Percentiles rank a stretch among this genome's conserved stretches.
phyloP scores from a whole-genome alignment of 148 eudicot genomes.

The Chenopodium suecicum region DNA sequence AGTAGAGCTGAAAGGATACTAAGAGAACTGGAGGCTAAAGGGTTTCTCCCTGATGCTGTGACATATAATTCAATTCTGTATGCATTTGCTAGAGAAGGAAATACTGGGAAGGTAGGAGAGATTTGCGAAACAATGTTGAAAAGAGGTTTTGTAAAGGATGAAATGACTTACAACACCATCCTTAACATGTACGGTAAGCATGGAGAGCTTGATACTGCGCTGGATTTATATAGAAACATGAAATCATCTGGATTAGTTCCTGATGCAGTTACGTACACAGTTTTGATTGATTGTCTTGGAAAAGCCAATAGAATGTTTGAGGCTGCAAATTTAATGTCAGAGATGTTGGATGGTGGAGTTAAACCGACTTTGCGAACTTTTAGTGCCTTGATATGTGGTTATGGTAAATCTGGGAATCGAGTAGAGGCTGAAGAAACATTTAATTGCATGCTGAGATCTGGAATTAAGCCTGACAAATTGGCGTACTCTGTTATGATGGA shows the following conservation, averaged over 20 bases:
- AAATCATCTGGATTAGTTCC: constrained; percentile 66
- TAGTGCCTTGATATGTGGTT: constrained; percentile 96
- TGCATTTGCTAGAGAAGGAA: constrained; percentile 93
- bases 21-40: constrained; percentile 62
- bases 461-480: constrained; percentile 77
- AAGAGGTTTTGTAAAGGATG: constrained; percentile 82
- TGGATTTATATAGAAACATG: constrained; percentile 74
- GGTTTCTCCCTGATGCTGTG: constrained; percentile 90
- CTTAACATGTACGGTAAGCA: constrained; percentile 89
- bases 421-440: constrained; percentile 76
- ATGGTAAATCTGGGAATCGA: constrained; percentile 76
- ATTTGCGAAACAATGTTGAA: constrained; percentile 74
- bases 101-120: constrained; percentile 61
- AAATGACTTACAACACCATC: constrained; percentile 94
- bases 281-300: constrained; percentile 86
- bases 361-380: constrained; percentile 82
- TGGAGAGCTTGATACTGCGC: constrained; percentile 70
- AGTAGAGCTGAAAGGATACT: constrained; percentile 68
- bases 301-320: constrained; percentile 76
- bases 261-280: constrained; percentile 90
- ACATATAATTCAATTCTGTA: constrained; percentile 85
- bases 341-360: constrained; percentile 75
- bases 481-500: constrained; percentile 94
- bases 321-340: constrained; percentile 88
- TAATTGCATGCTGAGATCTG: constrained; percentile 76